Evolutionary conservation across 805 yeast genomes (phyloP), one percentile per base, ranked within the genome.

Genomic region (Lipomyces yamadae): DNA sequence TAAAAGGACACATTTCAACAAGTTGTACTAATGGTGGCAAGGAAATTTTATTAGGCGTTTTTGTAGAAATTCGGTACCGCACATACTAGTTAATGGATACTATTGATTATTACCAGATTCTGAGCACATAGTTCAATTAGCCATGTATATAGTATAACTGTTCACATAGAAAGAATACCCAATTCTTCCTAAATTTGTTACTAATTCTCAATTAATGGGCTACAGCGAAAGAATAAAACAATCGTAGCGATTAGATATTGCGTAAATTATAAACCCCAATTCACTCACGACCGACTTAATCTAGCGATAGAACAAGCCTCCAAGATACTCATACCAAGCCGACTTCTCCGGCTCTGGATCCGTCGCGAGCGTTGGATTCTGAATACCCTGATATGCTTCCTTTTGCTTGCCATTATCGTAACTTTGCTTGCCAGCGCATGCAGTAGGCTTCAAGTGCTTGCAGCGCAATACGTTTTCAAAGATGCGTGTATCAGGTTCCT

Each of bases 361-460:
- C 39, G 15, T 10, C 39, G 7, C 39, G 39, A 37, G 13, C 39
- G 10, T 2, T 4, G 15, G 15, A 4, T 13, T 37, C 15, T 37
- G 15, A 11, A 37, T 37, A 8, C 15, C 39, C 15, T 37, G 15
- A 37, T 37, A 37, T 37, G 13, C 15, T 11, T 37, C 13, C 39
- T 37, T 2, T 37, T 37, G 39, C 39, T 10, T 13, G 4, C 13
- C 39, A 37, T 4, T 13, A 4, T 11, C 4, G 48, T 15, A 15
- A 42, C 24, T 8, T 15, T 4, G 18, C 48, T 42, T 4, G 48
- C 7, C 48, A 42, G 29, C 6, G 48, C 48, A 42, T 3, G 15
- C n/a, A 18, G 48, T n/a, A 15, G 32, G 62, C 57, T 6, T 52
- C 32, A 60, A 18, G 13, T 1, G 34, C 54, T 30, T 58, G 58